Base-by-base conservation (phyloP, 2,329 filamentous ascomycete species). In the Aspergillus clavatus region DNA sequence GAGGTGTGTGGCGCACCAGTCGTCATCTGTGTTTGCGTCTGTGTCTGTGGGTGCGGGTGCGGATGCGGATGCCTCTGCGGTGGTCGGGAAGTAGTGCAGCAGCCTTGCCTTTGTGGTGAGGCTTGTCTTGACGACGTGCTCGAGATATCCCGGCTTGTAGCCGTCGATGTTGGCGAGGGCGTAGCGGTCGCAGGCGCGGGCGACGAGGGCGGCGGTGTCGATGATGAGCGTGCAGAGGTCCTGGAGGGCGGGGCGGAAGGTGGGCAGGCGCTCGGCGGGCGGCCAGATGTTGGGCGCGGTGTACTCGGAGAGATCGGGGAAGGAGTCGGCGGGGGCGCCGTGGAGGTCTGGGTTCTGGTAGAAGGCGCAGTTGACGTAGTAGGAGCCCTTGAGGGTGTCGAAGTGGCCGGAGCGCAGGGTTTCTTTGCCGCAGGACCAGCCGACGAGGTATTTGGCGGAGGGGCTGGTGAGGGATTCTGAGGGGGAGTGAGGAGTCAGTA, bases 201-300 rank as follows among this genome's bases (percentile, higher is more conserved):
- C 93, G 5, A 98, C 93, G 7, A 97, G 75, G 3, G 86, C 86
- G 1, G 89, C 93, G 0, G 85, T 86, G 59, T 96, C 89, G 54
- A 97, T 95, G 58, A 97, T 88, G 51, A 97, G 71, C 0, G 73
- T 74, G 66, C 90, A 96, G 23, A 97, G 77, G 29, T 80, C 74
- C 54, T 91, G 84, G 50, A 95, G 80, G 1, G 82, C 81, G 28
- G 73, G 68, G 48, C 80, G 79, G 71, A 96, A 96, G 0, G 85
- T 86, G 0, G 89, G 87, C 1, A 97, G 75, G 1, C 80, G 72
- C 3, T 72, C 67, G 39, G 83, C 76, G 0, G 73, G 67, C 0
- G 91, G 93, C 93, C 93, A 98, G 46, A 95, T 77, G 63, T 96
- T 97, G 1, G 87, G 83, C 4, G 86, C 84, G 1, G 93, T 86